These are phyloP conservation scores for Microbotryum intermedium DNA, from an alignment of 1,284 basidiomycete genomes.

Conservation along the genomic window DNA sequence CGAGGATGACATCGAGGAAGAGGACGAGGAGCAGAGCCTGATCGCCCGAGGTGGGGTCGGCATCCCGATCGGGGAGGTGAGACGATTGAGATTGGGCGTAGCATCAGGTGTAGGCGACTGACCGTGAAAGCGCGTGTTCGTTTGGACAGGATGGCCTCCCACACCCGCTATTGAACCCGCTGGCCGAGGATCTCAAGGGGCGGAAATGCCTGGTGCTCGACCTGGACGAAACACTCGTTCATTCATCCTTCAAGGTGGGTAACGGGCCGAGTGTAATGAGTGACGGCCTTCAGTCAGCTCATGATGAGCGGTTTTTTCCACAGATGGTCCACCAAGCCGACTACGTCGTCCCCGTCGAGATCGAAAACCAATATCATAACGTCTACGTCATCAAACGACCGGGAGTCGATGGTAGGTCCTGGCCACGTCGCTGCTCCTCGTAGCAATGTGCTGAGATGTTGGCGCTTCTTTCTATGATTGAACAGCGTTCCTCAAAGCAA, in stretches of 20 bases:
- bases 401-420: slow-evolving; percentile 64
- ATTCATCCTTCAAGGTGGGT: slow-evolving; percentile 45
- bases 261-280: background rate
- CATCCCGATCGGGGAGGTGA: slow-evolving; percentile 65
- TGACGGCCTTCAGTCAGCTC: too few species aligned
- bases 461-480: background rate
- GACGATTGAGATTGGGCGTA: slow-evolving; percentile 35
- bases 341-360: slow-evolving; percentile 97
- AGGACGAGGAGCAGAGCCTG: slow-evolving; percentile 69
- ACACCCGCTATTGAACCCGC: slow-evolving; percentile 68
- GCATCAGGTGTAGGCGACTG: background rate
- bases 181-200: slow-evolving; percentile 63
- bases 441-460: background rate
- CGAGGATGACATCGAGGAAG: slow-evolving; percentile 47
- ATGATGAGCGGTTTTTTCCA: too few species aligned
- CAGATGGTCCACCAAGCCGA: slow-evolving; percentile 92
- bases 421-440: background rate
- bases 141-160: slow-evolving; percentile 65
- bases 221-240: slow-evolving; percentile 89
- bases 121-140: slow-evolving; percentile 12
- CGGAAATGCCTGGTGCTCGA: slow-evolving; percentile 86
- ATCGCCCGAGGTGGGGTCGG: slow-evolving; percentile 73
- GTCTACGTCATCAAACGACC: slow-evolving; percentile 99
- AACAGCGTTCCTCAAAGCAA: slow-evolving; percentile 73
- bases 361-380: slow-evolving; percentile 95